phyloP scores from a whole-genome alignment of 345 rosid species.

The Gossypium rotundifolium region DNA sequence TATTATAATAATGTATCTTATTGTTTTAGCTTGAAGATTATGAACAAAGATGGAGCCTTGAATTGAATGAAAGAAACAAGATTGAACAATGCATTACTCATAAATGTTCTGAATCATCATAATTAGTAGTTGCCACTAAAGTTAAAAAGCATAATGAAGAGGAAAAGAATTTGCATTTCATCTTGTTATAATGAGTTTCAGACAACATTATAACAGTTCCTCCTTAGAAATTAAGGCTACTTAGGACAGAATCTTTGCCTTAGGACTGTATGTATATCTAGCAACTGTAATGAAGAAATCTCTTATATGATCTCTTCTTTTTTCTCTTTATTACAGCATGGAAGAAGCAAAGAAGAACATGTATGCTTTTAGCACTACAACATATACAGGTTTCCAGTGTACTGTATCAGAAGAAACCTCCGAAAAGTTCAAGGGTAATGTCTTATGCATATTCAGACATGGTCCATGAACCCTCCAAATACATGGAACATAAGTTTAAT shows the following conservation, averaged over 20 bases:
- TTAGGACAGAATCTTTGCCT: neutral
- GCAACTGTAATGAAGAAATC: neutral
- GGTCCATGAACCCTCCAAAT: neutral
- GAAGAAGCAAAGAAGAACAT: conserved; percentile 95
- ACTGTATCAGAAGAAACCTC: conserved; percentile 77
- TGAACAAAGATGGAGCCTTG: neutral
- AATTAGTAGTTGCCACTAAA: neutral
- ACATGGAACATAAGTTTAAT: neutral
- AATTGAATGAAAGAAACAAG: neutral
- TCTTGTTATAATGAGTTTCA: neutral
- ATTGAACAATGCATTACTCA: neutral
- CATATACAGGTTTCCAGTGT: conserved; percentile 93
- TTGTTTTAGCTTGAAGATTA: neutral
- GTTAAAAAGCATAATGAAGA: neutral
- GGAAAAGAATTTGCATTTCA: neutral
- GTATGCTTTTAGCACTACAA: conserved; percentile 93
- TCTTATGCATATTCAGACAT: neutral
- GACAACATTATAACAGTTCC: neutral
- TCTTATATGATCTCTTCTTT: neutral
- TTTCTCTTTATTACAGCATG: conserved; percentile 44
- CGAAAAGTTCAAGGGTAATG: conserved; percentile 79
- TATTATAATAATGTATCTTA: neutral
- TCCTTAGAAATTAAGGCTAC: neutral
- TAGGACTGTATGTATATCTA: neutral
- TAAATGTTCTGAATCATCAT: neutral